Conservation (phyloP, 441 rosid species). For the Gossypium schwendimanii region DNA sequence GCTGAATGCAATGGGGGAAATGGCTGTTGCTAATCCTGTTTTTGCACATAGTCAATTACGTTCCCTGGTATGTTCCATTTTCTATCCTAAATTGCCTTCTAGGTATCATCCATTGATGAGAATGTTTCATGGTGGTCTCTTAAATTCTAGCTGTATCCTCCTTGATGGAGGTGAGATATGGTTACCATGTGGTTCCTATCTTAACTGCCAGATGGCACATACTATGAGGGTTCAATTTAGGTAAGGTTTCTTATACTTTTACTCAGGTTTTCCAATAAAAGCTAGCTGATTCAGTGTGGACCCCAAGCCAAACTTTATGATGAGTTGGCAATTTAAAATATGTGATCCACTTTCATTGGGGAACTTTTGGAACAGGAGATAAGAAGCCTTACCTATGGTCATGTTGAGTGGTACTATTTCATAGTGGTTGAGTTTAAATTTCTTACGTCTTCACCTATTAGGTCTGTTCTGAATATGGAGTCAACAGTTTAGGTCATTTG, state of each 20-base stretch:
- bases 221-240: conserved; percentile 2
- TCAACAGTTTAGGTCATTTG: neutral
- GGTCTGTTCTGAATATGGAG: neutral
- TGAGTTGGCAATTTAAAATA: neutral
- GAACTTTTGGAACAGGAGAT: neutral
- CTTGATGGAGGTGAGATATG: neutral
- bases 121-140: neutral
- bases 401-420: neutral
- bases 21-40: conserved; percentile 81
- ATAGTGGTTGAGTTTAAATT: neutral
- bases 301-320: neutral
- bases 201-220: neutral
- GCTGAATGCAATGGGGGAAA: conserved; percentile 85
- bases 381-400: neutral
- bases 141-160: conserved; percentile 3
- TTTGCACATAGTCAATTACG: conserved; percentile 96
- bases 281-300: conserved; percentile 1
- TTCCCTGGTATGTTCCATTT: conserved; percentile 57
- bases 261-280: neutral
- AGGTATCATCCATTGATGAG: neutral
- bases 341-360: conserved; percentile 2
- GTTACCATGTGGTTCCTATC: neutral
- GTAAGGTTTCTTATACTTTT: neutral
- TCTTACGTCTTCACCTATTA: neutral
- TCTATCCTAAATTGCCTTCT: neutral